Evolutionary conservation across 2,329 filamentous ascomycete species (phyloP), one percentile per base, ranked within the genome.

Genomic region (Stenocarpella maydis): DNA sequence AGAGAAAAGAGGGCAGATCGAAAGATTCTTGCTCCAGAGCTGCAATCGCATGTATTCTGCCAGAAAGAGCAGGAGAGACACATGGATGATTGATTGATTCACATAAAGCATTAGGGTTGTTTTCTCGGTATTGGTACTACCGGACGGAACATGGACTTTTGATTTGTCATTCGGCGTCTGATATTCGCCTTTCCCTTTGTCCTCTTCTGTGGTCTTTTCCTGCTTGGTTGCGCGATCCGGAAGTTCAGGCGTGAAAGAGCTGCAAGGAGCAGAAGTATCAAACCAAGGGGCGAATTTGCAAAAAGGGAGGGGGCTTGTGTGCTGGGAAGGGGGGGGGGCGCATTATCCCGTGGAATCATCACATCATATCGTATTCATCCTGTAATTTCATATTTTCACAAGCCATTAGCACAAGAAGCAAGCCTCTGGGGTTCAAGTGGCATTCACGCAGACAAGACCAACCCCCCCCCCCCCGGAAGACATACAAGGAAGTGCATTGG

Each of bases 181-280:
- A 45, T 31, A 65, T 41, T 26, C 19, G n/a, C 19, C 43, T 45
- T 61, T 41, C 47, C 19, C 39, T 65, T 43, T 31, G 58, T 58
- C 52, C 31, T 31, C 47, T 50, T 31, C 2, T 65, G 34, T 67
- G 39, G 2, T 10, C 65, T 45, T 67, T 61, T 34, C 31, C 9
- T 19, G 26, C n/a, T 43, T 31, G 34, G 34, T 10, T 37, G 43
- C 43, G 41, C 26, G 28, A 47, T 54, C 28, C 47, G 67, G 67
- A 53, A 50, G 67, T 69, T 69, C 50, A 69, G 67, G 67, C 67
- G 67, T 69, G 67, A 34, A 54, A 64, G 67, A 69, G 67, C 47
- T 50, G 66, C 47, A 69, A 66, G 50, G 60, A 53, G 21, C 60
- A 68, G 37, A 53, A 67, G 41, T 50, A 55, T 67, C 52, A 26